phyloP scores from a whole-genome alignment of 1,139 yeast genomes.

The Nakaseomyces sp. region DNA sequence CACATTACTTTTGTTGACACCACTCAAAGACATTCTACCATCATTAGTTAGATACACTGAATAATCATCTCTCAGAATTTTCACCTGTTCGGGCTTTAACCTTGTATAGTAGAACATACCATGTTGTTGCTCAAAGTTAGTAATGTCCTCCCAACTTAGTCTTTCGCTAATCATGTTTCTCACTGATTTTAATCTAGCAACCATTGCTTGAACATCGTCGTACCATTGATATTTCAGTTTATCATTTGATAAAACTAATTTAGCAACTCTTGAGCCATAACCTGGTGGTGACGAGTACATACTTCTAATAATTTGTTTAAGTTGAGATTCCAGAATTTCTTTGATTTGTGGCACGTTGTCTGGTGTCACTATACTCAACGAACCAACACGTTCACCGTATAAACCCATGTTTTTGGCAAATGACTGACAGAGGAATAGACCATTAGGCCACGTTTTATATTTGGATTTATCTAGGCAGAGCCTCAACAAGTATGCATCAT shows the following conservation, averaged over 20 bases:
- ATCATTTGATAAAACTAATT: constrained; percentile 56
- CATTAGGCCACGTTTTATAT: constrained; percentile 32
- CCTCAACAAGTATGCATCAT: constrained; percentile 43
- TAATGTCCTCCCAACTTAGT: constrained; percentile 78
- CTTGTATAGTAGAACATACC: constrained; percentile 98
- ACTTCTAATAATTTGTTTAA: constrained; percentile 66
- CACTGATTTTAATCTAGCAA: constrained; percentile 66
- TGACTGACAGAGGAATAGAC: constrained; percentile 73
- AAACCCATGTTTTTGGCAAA: constrained; percentile 97
- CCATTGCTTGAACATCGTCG: constrained; percentile 66
- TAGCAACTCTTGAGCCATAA: constrained; percentile 85
- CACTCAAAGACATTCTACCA: constrained; percentile 90
- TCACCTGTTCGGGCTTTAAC: constrained; percentile 58
- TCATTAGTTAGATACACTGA: constrained; percentile 79
- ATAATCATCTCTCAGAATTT: constrained; percentile 56
- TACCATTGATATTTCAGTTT: constrained; percentile 67
- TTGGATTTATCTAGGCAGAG: constrained; percentile 29
- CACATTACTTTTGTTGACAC: constrained; percentile 71
- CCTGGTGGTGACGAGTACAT: constrained; percentile 91
- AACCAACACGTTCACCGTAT: constrained; percentile 93
- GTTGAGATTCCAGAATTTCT: constrained; percentile 57
- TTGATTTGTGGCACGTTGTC: constrained; percentile 19
- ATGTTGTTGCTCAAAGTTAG: constrained; percentile 51
- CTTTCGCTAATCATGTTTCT: constrained; percentile 45
- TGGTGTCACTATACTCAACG: constrained; percentile 47